A percentile compares a stretch with the other conserved stretches of the same genome.
Conservation (phyloP, 495 filamentous ascomycete species). For the Penicillium manginii region DNA sequence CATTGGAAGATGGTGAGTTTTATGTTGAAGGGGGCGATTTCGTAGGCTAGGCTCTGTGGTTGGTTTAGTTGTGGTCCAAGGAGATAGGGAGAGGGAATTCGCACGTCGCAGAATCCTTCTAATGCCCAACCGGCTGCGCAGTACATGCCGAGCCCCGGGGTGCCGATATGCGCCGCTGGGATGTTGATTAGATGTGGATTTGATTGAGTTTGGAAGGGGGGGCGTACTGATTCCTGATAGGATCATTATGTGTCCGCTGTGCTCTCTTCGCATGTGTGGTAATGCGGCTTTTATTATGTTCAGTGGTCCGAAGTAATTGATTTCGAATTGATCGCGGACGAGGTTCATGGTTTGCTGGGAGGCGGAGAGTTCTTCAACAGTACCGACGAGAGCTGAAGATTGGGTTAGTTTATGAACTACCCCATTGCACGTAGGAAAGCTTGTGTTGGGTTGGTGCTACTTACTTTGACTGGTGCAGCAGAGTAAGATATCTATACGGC, state of each 20-base stretch:
- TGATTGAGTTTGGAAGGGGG: not conserved
- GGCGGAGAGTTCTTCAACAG: slow-evolving; percentile 86
- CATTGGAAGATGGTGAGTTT: slow-evolving; percentile 95
- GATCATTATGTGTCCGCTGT: slow-evolving; percentile 86
- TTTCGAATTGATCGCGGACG: slow-evolving; percentile 89
- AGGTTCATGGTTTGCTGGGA: slow-evolving; percentile 73
- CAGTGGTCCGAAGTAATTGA: slow-evolving; percentile 90
- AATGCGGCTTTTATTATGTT: slow-evolving; percentile 93
- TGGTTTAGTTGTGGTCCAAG: too few species aligned
- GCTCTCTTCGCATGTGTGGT: slow-evolving; percentile 75
- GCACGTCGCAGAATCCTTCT: slow-evolving; percentile 91
- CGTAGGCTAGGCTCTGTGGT: slow-evolving; percentile 82
- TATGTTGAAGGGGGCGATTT: slow-evolving; percentile 96
- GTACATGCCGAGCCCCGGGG: slow-evolving; percentile 87
- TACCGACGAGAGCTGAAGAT: slow-evolving; percentile 75
- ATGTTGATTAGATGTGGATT: slow-evolving; percentile 20
- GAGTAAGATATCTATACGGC: slow-evolving; percentile 84
- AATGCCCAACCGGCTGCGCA: slow-evolving; percentile 93
- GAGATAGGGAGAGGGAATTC: slow-evolving; percentile 1
- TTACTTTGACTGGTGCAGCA: slow-evolving; percentile 85
- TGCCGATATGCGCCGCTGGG: slow-evolving; percentile 82
- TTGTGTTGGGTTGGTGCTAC: not conserved
- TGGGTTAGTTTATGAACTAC: not conserved
- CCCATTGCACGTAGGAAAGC: too few species aligned
- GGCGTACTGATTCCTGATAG: slow-evolving; percentile 78